Evolutionary conservation across 257 asterid species (phyloP), one percentile per base, ranked within the genome.

Genomic region (Ilex aquifolium): DNA sequence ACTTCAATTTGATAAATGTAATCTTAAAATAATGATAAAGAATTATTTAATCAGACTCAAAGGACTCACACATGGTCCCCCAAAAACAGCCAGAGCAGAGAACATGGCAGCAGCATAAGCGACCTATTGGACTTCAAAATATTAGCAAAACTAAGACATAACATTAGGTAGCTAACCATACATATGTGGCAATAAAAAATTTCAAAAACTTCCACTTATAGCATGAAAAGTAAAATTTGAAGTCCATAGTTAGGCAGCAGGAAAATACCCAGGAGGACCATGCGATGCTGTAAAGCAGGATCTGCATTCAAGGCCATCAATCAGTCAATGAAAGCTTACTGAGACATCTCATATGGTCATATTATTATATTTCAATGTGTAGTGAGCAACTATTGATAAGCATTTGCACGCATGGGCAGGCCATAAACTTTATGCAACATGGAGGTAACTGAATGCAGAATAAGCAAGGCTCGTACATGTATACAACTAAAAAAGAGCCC

Each of bases 181-280:
- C 5, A 36, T 36, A 36, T 7, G 0, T 36, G 8, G 7, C 7
- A 7, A 36, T 36, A 7, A 7, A 36, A 5, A 36, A 36, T 7
- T 36, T 36, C 42, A 36, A 36, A 36, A 36, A 36, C 5, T 36
- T 36, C 42, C 42, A 36, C 5, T 36, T 36, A 36, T 36, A 36
- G 42, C 42, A 7, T 7, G 27, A 36, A 36, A 36, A 4, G 42
- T 5, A 46, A 46, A 46, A 10, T 2, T 46, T 10, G 52, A 10
- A 46, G 52, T 46, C 10, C 13, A 4, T 46, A 46, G 52, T 46
- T 46, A 6, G 10, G 63, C 4, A 31, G 42, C 57, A 46, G 67
- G 32, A 57, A 31, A 67, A 11, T 79, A 91, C 98, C 98, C 97
- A 92, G 32, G 88, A 78, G 13, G 97, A 79, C 98, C 98, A 92